Base-by-base conservation (phyloP, 257 asterid genomes). In the Gentiana dahurica region DNA sequence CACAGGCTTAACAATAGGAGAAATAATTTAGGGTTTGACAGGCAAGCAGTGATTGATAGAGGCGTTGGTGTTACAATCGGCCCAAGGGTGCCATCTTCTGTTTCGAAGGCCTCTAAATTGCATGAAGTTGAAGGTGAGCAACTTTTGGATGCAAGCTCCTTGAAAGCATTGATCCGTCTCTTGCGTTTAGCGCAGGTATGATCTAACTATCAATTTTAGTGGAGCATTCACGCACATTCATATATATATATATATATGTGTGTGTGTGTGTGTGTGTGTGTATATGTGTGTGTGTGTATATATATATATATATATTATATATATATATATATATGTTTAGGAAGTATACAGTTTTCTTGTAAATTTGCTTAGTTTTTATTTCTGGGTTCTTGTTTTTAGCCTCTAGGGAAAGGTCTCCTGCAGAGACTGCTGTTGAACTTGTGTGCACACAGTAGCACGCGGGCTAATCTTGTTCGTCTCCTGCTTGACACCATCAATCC, bases 41-140 rank as follows among this genome's bases (percentile, higher is more conserved):
- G 97, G 69, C 95, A 81, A 68, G 58, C 94, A 15, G 85, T 74
- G 63, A 85, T 81, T 89, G 95, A 91, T 72, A 76, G 97, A 75
- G 95, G 97, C 46, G 94, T 91, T 34, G 97, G 97, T 70, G 95
- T 91, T 61, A 71, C 84, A 59, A 79, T 82, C 59, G 95, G 95
- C 46, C 78, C 87, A 67, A 83, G 92, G 69, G 70, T 80, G 9
- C 65, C 81, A 54, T 71, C 95, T 64, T 78, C 89, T 67, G 70
- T 81, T 65, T 63, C 85, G n/a, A 95, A 85, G 66, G 78, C 79
- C 64, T 78, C 79, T 84, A 91, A 88, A 72, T 60, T 88, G 83
- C 85, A 81, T 75, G 98, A 91, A 66, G 77, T 91, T 69, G 97
- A 88, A 69, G 98, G 98, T 65, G 95, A 91, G 75, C 95, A 97